Conservation (phyloP, 306 rosid species). For the Fragaria iinumae region DNA sequence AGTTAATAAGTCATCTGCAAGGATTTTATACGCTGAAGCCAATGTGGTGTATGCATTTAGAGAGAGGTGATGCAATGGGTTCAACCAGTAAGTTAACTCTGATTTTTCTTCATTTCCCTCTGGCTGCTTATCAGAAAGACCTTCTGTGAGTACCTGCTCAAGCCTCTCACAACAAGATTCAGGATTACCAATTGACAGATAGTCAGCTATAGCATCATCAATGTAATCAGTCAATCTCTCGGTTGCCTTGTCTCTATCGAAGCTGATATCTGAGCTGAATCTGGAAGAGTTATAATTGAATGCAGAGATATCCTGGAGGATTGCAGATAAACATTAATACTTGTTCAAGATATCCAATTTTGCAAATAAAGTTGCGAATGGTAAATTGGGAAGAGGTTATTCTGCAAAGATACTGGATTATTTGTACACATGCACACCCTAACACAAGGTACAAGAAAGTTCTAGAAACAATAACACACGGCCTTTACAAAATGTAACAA, state of each 20-base stretch:
- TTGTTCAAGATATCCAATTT: slow-evolving; percentile 12
- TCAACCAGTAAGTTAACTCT: slow-evolving; percentile 42
- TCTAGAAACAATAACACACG: neutral
- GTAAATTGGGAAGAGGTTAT: neutral
- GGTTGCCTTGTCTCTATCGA: slow-evolving; percentile 33
- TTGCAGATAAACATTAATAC: neutral
- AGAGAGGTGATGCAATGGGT: slow-evolving; percentile 61
- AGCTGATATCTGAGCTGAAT: slow-evolving; percentile 27
- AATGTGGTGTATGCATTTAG: slow-evolving; percentile 63
- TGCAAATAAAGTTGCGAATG: neutral
- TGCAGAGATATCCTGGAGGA: slow-evolving; percentile 55
- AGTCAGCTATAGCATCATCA: slow-evolving; percentile 52
- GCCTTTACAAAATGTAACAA: neutral
- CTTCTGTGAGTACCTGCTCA: slow-evolving; percentile 47
- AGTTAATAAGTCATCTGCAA: slow-evolving; percentile 39
- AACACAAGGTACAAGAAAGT: neutral
- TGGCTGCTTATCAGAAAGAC: slow-evolving; percentile 32
- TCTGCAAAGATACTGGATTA: neutral
- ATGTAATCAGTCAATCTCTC: slow-evolving; percentile 39
- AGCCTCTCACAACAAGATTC: slow-evolving; percentile 57
- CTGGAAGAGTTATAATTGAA: slow-evolving; percentile 22
- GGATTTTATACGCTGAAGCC: slow-evolving; percentile 66
- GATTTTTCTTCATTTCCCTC: slow-evolving; percentile 36
- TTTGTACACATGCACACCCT: neutral
- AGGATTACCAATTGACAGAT: slow-evolving; percentile 54